Evolutionary conservation across 805 yeast species (phyloP).

Genomic region (Cyberlindnera veronae): DNA sequence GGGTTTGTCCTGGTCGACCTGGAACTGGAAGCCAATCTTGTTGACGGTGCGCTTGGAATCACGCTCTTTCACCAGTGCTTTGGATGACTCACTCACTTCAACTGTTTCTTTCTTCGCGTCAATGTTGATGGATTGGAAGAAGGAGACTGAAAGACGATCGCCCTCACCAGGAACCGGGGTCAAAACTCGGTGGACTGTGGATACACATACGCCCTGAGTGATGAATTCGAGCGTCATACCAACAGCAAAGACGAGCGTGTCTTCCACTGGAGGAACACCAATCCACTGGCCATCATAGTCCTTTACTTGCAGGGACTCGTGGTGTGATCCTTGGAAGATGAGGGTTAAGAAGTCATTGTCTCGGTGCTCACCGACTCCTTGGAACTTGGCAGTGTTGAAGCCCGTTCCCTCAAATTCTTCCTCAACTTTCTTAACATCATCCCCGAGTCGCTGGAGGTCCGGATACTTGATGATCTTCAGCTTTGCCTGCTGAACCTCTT

Average conservation of each 20-base stretch:
- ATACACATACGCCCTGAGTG: slow-evolving; percentile 45
- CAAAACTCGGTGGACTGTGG: slow-evolving; percentile 46
- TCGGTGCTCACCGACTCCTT: slow-evolving; percentile 47
- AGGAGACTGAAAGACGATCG: slow-evolving; percentile 43
- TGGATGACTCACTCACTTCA: slow-evolving; percentile 17
- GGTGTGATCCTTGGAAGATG: slow-evolving; percentile 53
- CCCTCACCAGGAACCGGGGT: slow-evolving; percentile 26
- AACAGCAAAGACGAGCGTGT: slow-evolving; percentile 44
- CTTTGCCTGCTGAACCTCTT: slow-evolving; percentile 42
- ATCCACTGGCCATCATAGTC: slow-evolving; percentile 46
- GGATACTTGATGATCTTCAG: slow-evolving; percentile 43
- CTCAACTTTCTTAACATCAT: slow-evolving; percentile 31
- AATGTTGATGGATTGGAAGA: slow-evolving; percentile 44
- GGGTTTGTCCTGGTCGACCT: slow-evolving; percentile 31
- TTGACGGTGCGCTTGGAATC: slow-evolving; percentile 19
- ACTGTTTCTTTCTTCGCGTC: slow-evolving; percentile 22
- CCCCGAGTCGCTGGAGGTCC: slow-evolving; percentile 24
- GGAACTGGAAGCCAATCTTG: slow-evolving; percentile 28
- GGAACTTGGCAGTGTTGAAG: slow-evolving; percentile 33
- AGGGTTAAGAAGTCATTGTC: slow-evolving; percentile 62
- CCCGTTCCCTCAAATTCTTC: slow-evolving; percentile 43
- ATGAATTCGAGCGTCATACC: slow-evolving; percentile 49
- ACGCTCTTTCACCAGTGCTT: slow-evolving; percentile 16
- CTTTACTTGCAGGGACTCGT: slow-evolving; percentile 43
- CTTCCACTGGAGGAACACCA: slow-evolving; percentile 38